These are phyloP conservation scores for Aristolochia californica DNA, from an alignment of 164 flowering plant genomes.

Conservation along the genomic window DNA sequence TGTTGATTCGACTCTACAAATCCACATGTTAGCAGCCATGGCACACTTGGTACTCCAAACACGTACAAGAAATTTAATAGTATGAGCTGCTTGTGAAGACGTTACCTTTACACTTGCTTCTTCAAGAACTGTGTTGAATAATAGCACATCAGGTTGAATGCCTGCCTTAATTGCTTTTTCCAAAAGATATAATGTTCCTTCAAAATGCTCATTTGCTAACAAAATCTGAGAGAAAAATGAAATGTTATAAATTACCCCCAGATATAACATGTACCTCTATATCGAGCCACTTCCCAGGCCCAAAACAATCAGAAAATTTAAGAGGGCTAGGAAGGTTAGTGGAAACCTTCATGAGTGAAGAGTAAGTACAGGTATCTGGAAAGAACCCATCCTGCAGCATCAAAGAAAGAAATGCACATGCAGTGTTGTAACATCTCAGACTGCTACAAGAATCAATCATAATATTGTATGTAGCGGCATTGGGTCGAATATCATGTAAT, in stretches of 20 bases:
- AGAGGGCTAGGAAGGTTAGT: not conserved
- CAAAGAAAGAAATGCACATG: slow-evolving; percentile 55
- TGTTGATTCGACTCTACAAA: slow-evolving; percentile 58
- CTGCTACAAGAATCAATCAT: slow-evolving; percentile 73
- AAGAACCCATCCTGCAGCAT: slow-evolving; percentile 75
- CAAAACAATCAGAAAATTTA: too few species aligned
- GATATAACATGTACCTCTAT: not conserved
- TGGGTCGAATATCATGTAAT: slow-evolving; percentile 28
- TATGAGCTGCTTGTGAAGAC: not conserved
- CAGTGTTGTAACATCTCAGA: slow-evolving; percentile 48
- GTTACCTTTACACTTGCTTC: slow-evolving; percentile 51
- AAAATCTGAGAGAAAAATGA: slow-evolving; percentile 28
- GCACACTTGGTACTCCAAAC: not conserved
- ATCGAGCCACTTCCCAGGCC: too few species aligned
- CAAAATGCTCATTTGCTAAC: slow-evolving; percentile 36
- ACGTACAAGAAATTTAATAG: too few species aligned
- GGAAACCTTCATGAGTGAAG: slow-evolving; percentile 61
- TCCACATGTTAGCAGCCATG: not conserved
- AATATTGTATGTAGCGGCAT: slow-evolving; percentile 57
- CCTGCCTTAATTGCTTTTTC: slow-evolving; percentile 41
- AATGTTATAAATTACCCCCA: not conserved
- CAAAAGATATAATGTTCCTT: slow-evolving; percentile 48
- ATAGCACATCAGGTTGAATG: slow-evolving; percentile 38
- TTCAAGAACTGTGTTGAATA: slow-evolving; percentile 56
- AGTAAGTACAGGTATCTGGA: slow-evolving; percentile 25